Base-by-base conservation (phyloP, 139 green algal genomes). In the Micractinium sp. region DNA sequence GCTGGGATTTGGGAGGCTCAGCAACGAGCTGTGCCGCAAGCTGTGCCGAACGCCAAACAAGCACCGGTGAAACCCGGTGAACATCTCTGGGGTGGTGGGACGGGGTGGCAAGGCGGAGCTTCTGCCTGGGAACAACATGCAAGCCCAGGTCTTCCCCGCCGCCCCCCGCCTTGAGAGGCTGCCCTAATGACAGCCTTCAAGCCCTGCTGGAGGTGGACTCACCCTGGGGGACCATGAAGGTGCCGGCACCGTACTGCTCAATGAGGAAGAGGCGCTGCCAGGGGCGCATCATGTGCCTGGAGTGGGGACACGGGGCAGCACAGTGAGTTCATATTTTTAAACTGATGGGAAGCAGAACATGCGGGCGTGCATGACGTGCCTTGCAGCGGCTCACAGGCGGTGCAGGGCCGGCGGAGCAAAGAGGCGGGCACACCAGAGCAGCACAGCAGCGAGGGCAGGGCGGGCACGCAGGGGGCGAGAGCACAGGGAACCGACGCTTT, bases 171-270 rank as follows among this genome's bases (percentile, higher is more conserved):
- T 56, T 56, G 47, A 22, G 12, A n/a, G 71, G 27, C 14, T 38
- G 71, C 71, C 25, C 20, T 31, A 2, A 25, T 19, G 71, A 25
- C 71, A 19, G 29, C 71, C 71, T 16, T 0, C 71, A 14, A 22
- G 31, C 71, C 16, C 29, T 16, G 75, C 75, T 56, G 47, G 47
- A 9, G 9, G 9, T 16, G 25, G 25, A 27, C 77, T 7, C 77
- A 86, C 81, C 60, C 27, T 80, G 38, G 2, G 41, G 84, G 25
- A 81, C 23, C 84, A 88, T 88, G 69, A 88, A 82, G 67, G 84
- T 88, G 39, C 84, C 69, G 29, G 84, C 84, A 12, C 84, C 84
- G 41, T 88, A 88, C 84, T 88, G 84, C 84, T 88, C 84, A 53
- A 88, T 71, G 27, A 88, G 39, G 25, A 88, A 53, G 3, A 81